Evolutionary conservation across 805 yeast species (phyloP).

Genomic region (Kregervanrija pseudodelftensis): DNA sequence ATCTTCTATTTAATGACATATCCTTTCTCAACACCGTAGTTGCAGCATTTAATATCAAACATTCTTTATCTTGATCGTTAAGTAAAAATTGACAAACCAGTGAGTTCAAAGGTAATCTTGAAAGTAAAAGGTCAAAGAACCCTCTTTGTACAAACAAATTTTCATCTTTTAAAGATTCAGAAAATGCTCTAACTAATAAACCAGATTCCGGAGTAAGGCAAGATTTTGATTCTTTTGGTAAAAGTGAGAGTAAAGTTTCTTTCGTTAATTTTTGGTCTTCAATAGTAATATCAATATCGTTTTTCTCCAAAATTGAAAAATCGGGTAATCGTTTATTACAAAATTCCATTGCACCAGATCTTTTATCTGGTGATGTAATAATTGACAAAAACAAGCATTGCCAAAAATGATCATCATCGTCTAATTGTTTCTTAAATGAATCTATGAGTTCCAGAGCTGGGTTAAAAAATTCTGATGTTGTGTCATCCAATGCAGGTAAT

Average conservation of each 20-base stretch:
- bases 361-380: slow-evolving; percentile 70
- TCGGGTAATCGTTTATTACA: slow-evolving; percentile 58
- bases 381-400: slow-evolving; percentile 67
- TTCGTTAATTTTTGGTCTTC: slow-evolving; percentile 12
- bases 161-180: slow-evolving; percentile 58
- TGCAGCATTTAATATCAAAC: slow-evolving; percentile 56
- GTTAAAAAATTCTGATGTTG: slow-evolving; percentile 73
- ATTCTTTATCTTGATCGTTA: slow-evolving; percentile 45
- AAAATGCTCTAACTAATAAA: slow-evolving; percentile 64
- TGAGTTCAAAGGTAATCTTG: slow-evolving; percentile 60
- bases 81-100: slow-evolving; percentile 43
- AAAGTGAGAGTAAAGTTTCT: slow-evolving; percentile 14
- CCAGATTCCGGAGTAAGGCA: slow-evolving; percentile 77
- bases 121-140: slow-evolving; percentile 69
- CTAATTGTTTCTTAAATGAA: slow-evolving; percentile 44
- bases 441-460: slow-evolving; percentile 57
- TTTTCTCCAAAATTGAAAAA: slow-evolving; percentile 23
- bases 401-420: slow-evolving; percentile 80
- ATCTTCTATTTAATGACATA: slow-evolving; percentile 88
- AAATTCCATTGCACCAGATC: slow-evolving; percentile 83
- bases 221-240: slow-evolving; percentile 41
- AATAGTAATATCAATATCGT: slow-evolving; percentile 6
- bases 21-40: slow-evolving; percentile 71
- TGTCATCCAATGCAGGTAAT: slow-evolving; percentile 88
- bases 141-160: slow-evolving; percentile 79